phyloP scores from a whole-genome alignment of 352 stramenopile genomes.

The Globisporangium carolinianum region DNA sequence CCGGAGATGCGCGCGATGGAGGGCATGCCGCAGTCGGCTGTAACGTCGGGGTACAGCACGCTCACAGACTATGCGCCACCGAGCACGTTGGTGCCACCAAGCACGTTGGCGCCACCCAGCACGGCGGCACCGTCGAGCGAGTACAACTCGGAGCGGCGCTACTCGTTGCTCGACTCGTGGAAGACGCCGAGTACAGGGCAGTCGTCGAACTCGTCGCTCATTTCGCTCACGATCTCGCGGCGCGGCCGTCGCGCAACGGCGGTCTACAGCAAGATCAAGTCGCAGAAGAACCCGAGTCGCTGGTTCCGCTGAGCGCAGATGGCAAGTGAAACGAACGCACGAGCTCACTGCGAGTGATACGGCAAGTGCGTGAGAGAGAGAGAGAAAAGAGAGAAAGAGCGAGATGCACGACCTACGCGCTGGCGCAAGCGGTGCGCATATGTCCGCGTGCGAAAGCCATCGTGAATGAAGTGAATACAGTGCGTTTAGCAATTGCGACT shows the following conservation, averaged over 20 bases:
- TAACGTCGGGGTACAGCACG: slow-evolving; percentile 4
- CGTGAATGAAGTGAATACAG: no score
- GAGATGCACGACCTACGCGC: background rate
- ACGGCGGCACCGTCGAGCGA: slow-evolving; percentile 14
- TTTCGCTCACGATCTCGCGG: slow-evolving; percentile 61
- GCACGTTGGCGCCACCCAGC: slow-evolving; percentile 11
- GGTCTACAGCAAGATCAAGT: slow-evolving; percentile 62
- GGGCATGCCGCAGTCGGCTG: background rate
- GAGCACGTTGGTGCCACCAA: slow-evolving; percentile 9
- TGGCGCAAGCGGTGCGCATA: no score
- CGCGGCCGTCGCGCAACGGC: slow-evolving; percentile 51
- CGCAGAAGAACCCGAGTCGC: slow-evolving; percentile 37
- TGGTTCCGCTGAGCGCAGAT: slow-evolving; percentile 25
- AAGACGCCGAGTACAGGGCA: slow-evolving; percentile 43
- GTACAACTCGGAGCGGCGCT: slow-evolving; percentile 42
- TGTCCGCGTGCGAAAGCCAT: no score
- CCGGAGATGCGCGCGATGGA: slow-evolving; percentile 19
- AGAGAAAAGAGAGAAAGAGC: background rate
- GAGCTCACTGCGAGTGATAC: no score
- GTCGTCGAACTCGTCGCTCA: slow-evolving; percentile 54
- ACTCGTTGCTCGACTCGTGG: slow-evolving; percentile 72
- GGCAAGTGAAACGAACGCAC: no score
- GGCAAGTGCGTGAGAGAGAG: no score
- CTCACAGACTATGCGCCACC: background rate
- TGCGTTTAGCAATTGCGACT: no score